Conservation (phyloP, 176 grass and related monocot genomes). For the Musa itinerans region DNA sequence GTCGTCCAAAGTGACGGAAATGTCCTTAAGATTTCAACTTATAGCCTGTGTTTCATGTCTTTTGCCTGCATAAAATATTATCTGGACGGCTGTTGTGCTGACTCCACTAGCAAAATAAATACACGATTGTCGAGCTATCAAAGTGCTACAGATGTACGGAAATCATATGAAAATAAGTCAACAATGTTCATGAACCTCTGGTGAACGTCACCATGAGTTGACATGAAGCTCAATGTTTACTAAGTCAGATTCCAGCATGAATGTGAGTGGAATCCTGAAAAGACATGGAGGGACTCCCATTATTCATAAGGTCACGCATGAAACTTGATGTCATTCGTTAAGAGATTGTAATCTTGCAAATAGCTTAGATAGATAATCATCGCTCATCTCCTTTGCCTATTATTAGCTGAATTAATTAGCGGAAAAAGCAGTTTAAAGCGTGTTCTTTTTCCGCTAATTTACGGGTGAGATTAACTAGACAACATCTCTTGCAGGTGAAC, state of each 20-base stretch:
- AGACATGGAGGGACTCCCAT: neutral
- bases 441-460: neutral
- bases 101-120: slow-evolving; percentile 2
- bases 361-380: too few species aligned
- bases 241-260: neutral
- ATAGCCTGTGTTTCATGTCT: neutral
- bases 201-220: neutral
- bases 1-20: neutral
- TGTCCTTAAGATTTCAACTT: neutral
- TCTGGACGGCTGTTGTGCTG: neutral
- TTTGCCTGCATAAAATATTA: neutral
- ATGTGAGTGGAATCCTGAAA: neutral
- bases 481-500: slow-evolving; percentile 34
- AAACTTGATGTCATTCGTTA: neutral
- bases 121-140: neutral
- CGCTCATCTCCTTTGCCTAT: neutral
- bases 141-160: neutral
- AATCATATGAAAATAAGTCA: neutral
- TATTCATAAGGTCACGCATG: neutral
- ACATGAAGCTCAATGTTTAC: neutral
- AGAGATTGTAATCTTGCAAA: neutral
- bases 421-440: neutral
- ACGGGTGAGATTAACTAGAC: neutral
- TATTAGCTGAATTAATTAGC: neutral
- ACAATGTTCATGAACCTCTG: neutral